Base-by-base conservation (phyloP, 2,329 filamentous ascomycete genomes). In the Ophiocordyceps australis region DNA sequence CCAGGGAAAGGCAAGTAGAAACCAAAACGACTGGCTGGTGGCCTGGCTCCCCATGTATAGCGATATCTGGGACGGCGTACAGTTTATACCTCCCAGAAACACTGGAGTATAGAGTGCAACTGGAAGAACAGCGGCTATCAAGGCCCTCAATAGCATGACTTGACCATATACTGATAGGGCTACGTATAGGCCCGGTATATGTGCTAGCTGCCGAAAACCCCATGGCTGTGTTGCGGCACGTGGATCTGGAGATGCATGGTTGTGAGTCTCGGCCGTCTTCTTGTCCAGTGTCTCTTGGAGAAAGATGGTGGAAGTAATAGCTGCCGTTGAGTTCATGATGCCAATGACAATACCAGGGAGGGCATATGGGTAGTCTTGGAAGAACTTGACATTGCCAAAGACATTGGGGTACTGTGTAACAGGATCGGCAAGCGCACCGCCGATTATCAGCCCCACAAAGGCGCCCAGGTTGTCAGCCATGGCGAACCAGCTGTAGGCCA, bases 381-480 rank as follows among this genome's bases (percentile, higher is more conserved):
- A 55, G 39, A 70, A 62, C 1, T 35, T 34, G 3, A 53, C 34
- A 9, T 49, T 35, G 6, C 56, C 56, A 31, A 72, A 71, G 0
- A 62, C 27, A 0, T 49, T 37, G 1, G 70, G 63, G 38, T 74
- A 82, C 42, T 76, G 68, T 5, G 50, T 38, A 0, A 62, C 70
- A 2, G 79, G 80, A 18, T 77, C 62, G 9, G 76, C 72, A 1
- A 89, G 57, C 1, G 54, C 57, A 27, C 78, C 80, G 22, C 78
- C 77, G 13, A 82, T 40, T 7, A 80, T 39, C 3, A 78, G 76
- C 0, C 79, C 80, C 3, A 81, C 17, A 30, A 81, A 70, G 23
- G 86, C 70, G 4, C 80, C 80, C 7, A 85, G 14, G 35, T 86
- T 86, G 5, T 70, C 69, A 0, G 65, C 57, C 40, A 86, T 80